phyloP scores from a whole-genome alignment of 2,329 filamentous ascomycete genomes.

The Mycosphaerella arachidis region DNA sequence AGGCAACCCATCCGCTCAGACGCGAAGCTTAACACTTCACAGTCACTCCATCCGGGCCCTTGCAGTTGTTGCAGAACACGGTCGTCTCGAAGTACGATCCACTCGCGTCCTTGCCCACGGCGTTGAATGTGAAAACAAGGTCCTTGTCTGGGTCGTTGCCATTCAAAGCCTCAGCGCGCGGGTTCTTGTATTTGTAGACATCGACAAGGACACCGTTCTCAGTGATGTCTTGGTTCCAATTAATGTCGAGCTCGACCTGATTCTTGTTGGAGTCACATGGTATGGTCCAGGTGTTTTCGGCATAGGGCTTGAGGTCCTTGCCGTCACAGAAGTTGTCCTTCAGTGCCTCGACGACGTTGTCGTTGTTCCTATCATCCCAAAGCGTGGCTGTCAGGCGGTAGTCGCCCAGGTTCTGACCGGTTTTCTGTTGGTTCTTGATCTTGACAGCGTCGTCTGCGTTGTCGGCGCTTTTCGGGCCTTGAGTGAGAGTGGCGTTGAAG shows the following conservation, averaged over 20 bases:
- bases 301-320: constrained; percentile 11
- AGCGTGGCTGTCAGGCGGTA: constrained; percentile 9
- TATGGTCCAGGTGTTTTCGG: constrained; percentile 10
- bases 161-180: constrained; percentile 1
- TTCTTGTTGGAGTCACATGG: constrained; percentile 6
- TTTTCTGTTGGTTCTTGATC: constrained; percentile 1
- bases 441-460: constrained; percentile 8
- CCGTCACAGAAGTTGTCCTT: constrained; percentile 14
- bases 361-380: constrained; percentile 16
- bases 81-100: constrained; percentile 11
- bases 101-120: constrained; percentile 5
- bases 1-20: not conserved
- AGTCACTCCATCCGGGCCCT: not conserved
- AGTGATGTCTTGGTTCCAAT: constrained; percentile 12
- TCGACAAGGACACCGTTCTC: constrained; percentile 7
- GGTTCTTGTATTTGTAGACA: constrained; percentile 13
- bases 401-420: not conserved
- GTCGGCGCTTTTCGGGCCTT: constrained; percentile 5
- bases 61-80: not conserved
- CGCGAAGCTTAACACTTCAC: not conserved
- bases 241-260: constrained; percentile 11
- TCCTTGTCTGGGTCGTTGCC: constrained; percentile 9
- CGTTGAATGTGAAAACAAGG: constrained; percentile 11
- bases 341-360: constrained; percentile 10
- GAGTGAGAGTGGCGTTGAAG: constrained; percentile 17